Conservation (phyloP, 176 grass and related monocot species). For the Cenchrus purpureus region DNA sequence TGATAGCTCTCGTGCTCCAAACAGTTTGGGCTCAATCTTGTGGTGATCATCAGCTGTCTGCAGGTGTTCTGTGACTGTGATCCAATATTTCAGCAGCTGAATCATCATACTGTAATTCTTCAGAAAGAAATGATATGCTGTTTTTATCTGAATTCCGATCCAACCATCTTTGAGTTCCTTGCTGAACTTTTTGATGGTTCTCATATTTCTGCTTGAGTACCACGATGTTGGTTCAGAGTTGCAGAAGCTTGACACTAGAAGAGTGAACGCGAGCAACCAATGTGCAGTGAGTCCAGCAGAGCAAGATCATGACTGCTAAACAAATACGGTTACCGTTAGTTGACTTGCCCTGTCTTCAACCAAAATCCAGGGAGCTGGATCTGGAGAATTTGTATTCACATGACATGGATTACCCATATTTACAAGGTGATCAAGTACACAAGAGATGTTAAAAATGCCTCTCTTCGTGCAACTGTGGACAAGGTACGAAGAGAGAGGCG, state of each 20-base stretch:
- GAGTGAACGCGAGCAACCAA: too few relatives aligned
- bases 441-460: conserved; percentile 16
- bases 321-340: not conserved
- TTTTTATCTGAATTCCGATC: not conserved
- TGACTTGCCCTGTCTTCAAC: not conserved
- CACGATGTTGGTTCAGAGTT: not conserved
- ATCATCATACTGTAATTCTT: not conserved
- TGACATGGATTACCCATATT: not conserved
- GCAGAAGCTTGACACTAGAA: not conserved
- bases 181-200: too few relatives aligned
- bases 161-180: too few relatives aligned
- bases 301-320: not conserved
- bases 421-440: not conserved
- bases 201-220: not conserved
- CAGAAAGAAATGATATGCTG: not conserved
- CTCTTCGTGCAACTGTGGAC: not conserved
- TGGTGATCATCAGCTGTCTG: too few relatives aligned
- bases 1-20: too few relatives aligned
- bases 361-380: not conserved
- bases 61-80: too few relatives aligned
- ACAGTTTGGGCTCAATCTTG: too few relatives aligned
- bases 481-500: not conserved
- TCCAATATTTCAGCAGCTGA: not conserved
- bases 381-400: not conserved
- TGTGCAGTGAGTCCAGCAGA: not conserved